phyloP scores from a whole-genome alignment of 352 stramenopile species.

The Globisporangium orthogonon region DNA sequence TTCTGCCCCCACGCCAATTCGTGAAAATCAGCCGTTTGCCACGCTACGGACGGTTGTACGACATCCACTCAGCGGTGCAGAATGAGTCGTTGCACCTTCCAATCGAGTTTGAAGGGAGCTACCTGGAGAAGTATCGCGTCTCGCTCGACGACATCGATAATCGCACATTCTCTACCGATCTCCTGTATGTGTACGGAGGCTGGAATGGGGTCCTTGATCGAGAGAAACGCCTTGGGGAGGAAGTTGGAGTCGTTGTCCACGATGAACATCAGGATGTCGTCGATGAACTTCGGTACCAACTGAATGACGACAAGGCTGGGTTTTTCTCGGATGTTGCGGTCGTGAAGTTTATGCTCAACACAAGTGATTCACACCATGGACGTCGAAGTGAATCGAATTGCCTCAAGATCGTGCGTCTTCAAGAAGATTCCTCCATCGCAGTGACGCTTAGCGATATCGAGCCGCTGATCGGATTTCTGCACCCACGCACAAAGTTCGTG shows the following conservation, averaged over 20 bases:
- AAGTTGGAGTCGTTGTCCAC: background rate
- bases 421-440: slow-evolving; percentile 43
- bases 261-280: slow-evolving; percentile 1
- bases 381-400: background rate
- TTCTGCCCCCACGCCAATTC: slow-evolving; percentile 12
- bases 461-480: slow-evolving; percentile 27
- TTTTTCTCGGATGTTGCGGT: slow-evolving; percentile 8
- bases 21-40: slow-evolving; percentile 41
- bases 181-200: slow-evolving; percentile 43
- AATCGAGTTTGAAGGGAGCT: slow-evolving; percentile 4
- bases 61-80: slow-evolving; percentile 28
- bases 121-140: slow-evolving; percentile 27
- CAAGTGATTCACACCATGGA: slow-evolving; percentile 1
- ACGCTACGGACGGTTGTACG: slow-evolving; percentile 46
- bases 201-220: background rate
- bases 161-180: slow-evolving; percentile 33
- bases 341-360: slow-evolving; percentile 7
- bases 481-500: slow-evolving; percentile 20
- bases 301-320: slow-evolving; percentile 33
- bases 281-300: slow-evolving; percentile 47
- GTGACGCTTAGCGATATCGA: slow-evolving; percentile 36
- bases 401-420: slow-evolving; percentile 22
- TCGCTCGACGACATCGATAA: slow-evolving; percentile 13
- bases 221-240: background rate
- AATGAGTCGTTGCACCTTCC: slow-evolving; percentile 6